Evolutionary conservation across 306 rosid species (phyloP).

Genomic region (Coriaria nepalensis): DNA sequence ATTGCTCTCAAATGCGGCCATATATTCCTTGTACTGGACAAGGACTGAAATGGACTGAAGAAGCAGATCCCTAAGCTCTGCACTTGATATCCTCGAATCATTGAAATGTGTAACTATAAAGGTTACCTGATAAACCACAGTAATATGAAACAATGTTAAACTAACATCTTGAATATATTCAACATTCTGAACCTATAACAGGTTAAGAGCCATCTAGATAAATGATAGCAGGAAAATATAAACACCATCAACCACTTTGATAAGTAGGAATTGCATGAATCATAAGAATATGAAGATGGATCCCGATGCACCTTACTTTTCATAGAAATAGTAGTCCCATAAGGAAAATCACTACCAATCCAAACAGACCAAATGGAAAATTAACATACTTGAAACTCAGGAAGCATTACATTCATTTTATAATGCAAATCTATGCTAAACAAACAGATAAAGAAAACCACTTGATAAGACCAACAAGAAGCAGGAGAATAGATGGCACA

Average conservation of each 20-base stretch:
- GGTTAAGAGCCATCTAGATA: too few species aligned
- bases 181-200: neutral
- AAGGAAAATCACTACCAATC: too few species aligned
- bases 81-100: constrained; percentile 89
- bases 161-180: constrained; percentile 3
- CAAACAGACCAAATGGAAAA: too few species aligned
- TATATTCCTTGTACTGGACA: constrained; percentile 80
- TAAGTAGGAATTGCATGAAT: neutral
- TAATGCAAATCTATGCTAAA: too few species aligned
- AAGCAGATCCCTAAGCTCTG: constrained; percentile 89
- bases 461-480: constrained; percentile 2
- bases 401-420: too few species aligned
- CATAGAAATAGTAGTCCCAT: too few species aligned
- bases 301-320: too few species aligned
- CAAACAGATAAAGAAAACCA: neutral
- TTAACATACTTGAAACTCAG: too few species aligned
- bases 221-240: neutral
- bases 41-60: constrained; percentile 89
- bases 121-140: constrained; percentile 46
- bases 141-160: neutral
- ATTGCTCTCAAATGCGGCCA: constrained; percentile 76
- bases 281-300: neutral
- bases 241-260: constrained; percentile 2
- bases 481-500: constrained; percentile 17
- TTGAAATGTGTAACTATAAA: constrained; percentile 90